Base-by-base conservation (phyloP, 176 grass and related monocot species). In the Carex parvula region DNA sequence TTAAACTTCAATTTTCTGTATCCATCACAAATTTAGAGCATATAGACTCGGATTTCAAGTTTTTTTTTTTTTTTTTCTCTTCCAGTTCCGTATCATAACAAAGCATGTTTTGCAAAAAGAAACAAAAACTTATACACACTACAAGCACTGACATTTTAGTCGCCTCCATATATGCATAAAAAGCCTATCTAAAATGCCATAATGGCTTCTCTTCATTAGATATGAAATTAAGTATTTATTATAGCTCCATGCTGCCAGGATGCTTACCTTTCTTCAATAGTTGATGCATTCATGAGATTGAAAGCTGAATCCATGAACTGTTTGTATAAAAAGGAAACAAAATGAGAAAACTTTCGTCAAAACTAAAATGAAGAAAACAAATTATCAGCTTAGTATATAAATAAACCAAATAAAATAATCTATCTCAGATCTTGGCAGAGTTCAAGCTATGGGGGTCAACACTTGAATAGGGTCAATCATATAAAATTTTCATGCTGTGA, bases 281-380 rank as follows among this genome's bases (percentile, higher is more conserved):
- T 55, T 52, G 80, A 84, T 67, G 86, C 81, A 24, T 70, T 88
- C 86, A 84, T 70, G 32, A 60, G 41, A 67, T 84, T 84, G 48
- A 84, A 33, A 61, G 86, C 86, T 60, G 86, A 88, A 88, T 88
- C 86, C 86, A 88, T 88, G 16, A 88, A 50, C 86, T 88, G 69
- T 70, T 83, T 44, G 67, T 29, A 67, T 24, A 70, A 58, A 71
- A 3, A 44, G 44, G 46, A 6, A 75, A 75, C 2, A 74, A 74
- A 46, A 24, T 50, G 42, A 73, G n/a, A 22, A 81, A 62, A 72
- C 18, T 42, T 42, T 42, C 6, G 7, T 42, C 41, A 42, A 42
- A 8, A 8, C 41, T 5, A 74, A 74, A 50, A 52, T 53, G 44
- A 75, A 53, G 20, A 26, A 81, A 63, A 73, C 12, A 48, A 26